Evolutionary conservation across 2,329 filamentous ascomycete species (phyloP), one percentile per base, ranked within the genome.

Genomic region (Sarocladium oryzae): DNA sequence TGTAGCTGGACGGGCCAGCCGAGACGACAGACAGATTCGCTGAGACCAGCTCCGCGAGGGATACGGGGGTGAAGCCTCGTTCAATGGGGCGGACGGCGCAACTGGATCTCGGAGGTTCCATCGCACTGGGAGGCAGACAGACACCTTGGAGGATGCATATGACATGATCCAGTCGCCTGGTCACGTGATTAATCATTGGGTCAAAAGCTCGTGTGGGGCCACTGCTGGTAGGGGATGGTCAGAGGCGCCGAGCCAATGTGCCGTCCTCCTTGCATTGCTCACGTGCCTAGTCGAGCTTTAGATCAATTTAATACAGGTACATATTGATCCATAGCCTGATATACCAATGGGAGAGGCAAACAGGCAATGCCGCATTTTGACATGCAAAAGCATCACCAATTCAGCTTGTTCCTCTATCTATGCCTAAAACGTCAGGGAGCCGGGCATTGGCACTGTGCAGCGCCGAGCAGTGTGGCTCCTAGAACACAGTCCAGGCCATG

Each of bases 241-340:
- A 26, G 43, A 32, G 26, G 26, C 28, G 43, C 26, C 26, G 43
- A 48, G 43, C 32, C 28, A 32, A 8, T 21, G 43, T 48, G 43
- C 43, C 28, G 20, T 33, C 26, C 43, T 33, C 43, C 43, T 33
- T 48, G 43, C 43, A 48, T 48, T 33, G 43, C 24, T 48, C 43
- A 26, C 43, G 43, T 48, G 43, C 43, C 33, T 48, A 33, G 11
- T 48, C 21, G 26, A 16, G 43, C 40, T 9, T 43, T 23, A 26
- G 21, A 10, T 26, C 40, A 26, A 26, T 43, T 26, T 3, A 20
- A 40, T 23, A 23, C 33, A 36, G 33, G 33, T 16, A 36, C n/a
- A 16, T 15, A 7, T 36, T 15, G 33, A 15, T 15, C 33, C 5
- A 16, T 15, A 15, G 6, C 15, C n/a, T 5, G 13, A 20, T 10